Evolutionary conservation across 75 land plant genomes (phyloP).

Genomic region (Pinus albicaulis): DNA sequence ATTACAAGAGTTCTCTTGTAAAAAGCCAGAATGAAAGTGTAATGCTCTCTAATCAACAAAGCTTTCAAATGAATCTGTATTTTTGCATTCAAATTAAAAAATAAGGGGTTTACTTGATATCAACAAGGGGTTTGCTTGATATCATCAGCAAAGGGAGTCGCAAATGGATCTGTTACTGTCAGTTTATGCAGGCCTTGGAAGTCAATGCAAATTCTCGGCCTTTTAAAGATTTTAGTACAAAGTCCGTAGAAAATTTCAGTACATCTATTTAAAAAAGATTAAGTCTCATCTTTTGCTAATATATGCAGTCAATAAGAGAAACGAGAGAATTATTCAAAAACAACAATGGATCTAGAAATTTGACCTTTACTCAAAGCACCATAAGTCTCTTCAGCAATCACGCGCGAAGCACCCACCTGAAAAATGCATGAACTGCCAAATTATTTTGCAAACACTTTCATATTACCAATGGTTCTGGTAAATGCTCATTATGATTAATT

Average conservation of each 20-base stretch:
- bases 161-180: too few species aligned
- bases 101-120: neutral
- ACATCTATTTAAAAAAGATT: neutral
- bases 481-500: neutral
- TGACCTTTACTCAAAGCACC: slow-evolving; percentile 5
- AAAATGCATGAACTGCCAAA: slow-evolving; percentile 3
- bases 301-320: neutral
- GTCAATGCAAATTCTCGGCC: too few species aligned
- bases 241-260: neutral
- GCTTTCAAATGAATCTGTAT: neutral
- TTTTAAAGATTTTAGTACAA: neutral
- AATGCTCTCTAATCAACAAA: neutral
- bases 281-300: neutral
- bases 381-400: slow-evolving; percentile 63
- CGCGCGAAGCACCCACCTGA: slow-evolving; percentile 71
- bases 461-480: neutral
- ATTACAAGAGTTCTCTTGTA: too few species aligned
- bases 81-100: neutral
- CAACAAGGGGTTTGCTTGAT: too few species aligned
- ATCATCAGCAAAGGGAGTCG: too few species aligned
- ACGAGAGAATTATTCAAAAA: neutral
- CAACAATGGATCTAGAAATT: neutral
- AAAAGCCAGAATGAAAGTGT: neutral
- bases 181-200: too few species aligned
- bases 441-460: neutral